These are phyloP conservation scores for Amanita rimosa DNA, from an alignment of 768 basidiomycete species.

Conservation along the genomic window DNA sequence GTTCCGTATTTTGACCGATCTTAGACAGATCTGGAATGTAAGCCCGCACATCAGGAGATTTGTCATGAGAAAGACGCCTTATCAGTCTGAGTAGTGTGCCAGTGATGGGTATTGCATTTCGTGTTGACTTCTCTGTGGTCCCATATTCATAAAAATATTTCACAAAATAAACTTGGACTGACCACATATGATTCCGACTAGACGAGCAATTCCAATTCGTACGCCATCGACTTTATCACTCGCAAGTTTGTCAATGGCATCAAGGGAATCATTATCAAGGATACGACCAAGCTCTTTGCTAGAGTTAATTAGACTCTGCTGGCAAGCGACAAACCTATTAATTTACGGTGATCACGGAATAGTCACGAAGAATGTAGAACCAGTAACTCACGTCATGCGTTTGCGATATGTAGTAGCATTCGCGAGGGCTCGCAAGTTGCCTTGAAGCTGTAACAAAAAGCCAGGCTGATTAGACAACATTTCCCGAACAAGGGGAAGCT, in stretches of 20 bases:
- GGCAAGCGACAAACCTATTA: constrained; percentile 62
- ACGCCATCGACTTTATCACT: constrained; percentile 72
- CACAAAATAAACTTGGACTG: constrained; percentile 15
- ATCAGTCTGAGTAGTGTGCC: constrained; percentile 27
- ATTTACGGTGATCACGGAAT: constrained; percentile 2
- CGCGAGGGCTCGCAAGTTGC: constrained; percentile 33
- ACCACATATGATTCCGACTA: constrained; percentile 49
- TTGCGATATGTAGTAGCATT: constrained; percentile 39
- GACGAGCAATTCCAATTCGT: constrained; percentile 74
- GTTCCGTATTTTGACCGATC: constrained; percentile 3
- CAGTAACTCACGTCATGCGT: constrained; percentile 57
- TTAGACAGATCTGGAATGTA: constrained; percentile 32
- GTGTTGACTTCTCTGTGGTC: constrained; percentile 18
- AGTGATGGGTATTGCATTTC: constrained; percentile 19
- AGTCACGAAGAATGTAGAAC: not conserved
- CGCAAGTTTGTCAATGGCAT: constrained; percentile 42
- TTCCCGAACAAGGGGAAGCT: constrained; percentile 40
- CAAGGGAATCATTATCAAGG: constrained; percentile 40
- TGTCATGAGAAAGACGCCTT: constrained; percentile 38
- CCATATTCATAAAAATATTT: not conserved
- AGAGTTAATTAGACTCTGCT: constrained; percentile 43
- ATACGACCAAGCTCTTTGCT: constrained; percentile 19
- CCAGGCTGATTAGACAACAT: constrained; percentile 23
- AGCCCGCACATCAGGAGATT: constrained; percentile 49
- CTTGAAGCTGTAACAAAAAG: constrained; percentile 24